These are phyloP conservation scores for Ampelocalamus luodianensis DNA, from an alignment of 176 grass and related monocot species.

Conservation along the genomic window DNA sequence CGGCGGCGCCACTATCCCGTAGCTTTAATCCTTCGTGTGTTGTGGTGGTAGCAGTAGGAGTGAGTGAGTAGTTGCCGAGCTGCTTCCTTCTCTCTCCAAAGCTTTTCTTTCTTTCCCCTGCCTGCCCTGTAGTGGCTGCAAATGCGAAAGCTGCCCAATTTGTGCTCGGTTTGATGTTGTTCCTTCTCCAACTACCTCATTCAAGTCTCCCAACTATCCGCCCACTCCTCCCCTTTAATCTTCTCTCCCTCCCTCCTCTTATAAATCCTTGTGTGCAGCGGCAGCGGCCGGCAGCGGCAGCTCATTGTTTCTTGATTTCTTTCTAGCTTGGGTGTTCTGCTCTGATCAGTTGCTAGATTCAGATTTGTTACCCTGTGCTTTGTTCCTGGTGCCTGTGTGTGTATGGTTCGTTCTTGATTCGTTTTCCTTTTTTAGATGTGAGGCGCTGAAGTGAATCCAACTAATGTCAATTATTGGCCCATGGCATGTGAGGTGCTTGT, in stretches of 20 bases:
- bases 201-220: background rate
- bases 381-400: background rate
- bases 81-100: background rate
- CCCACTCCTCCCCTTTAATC: background rate
- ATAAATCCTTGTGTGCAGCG: background rate
- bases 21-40: slow-evolving; percentile 3
- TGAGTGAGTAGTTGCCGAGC: background rate
- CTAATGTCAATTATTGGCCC: slow-evolving; percentile 51
- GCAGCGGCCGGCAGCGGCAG: background rate
- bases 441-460: background rate
- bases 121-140: slow-evolving; percentile 1
- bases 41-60: background rate
- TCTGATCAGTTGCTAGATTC: slow-evolving; percentile 32
- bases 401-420: slow-evolving; percentile 1
- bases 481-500: slow-evolving; percentile 50
- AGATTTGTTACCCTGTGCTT: slow-evolving; percentile 15
- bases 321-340: background rate
- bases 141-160: slow-evolving; percentile 57
- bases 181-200: slow-evolving; percentile 22
- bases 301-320: slow-evolving; percentile 20
- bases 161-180: slow-evolving; percentile 28
- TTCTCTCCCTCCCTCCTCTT: background rate
- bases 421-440: background rate
- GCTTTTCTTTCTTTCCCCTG: background rate
- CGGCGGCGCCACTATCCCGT: background rate